These are phyloP conservation scores for Echeveria elegans DNA, from an alignment of 164 flowering plant species.

Conservation along the genomic window DNA sequence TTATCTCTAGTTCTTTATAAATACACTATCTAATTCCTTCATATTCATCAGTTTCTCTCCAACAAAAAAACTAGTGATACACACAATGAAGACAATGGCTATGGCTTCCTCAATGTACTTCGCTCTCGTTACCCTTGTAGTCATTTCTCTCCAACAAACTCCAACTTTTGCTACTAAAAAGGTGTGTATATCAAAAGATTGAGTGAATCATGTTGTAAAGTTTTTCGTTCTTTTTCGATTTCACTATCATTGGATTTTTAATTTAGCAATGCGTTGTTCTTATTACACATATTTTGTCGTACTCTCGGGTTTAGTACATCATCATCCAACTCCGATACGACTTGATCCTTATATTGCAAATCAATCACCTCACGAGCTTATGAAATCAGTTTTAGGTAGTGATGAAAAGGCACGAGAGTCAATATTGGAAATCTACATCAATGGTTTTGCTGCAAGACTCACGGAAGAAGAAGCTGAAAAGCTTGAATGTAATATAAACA, in stretches of 20 bases:
- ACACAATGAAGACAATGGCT: too few relatives aligned
- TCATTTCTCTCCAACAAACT: not conserved
- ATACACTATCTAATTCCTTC: too few relatives aligned
- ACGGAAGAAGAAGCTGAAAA: slow-evolving; percentile 39
- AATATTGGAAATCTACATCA: slow-evolving; percentile 42
- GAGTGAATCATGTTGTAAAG: not conserved
- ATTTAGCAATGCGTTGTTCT: not conserved
- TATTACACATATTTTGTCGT: not conserved
- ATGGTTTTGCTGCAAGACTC: slow-evolving; percentile 56
- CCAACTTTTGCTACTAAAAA: not conserved
- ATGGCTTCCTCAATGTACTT: not conserved
- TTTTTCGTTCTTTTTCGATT: not conserved
- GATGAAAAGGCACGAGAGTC: slow-evolving; percentile 39
- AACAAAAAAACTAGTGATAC: too few relatives aligned
- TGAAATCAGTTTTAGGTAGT: slow-evolving; percentile 13
- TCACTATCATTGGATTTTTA: not conserved
- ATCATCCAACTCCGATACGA: not conserved
- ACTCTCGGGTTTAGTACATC: not conserved
- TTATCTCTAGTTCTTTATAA: too few relatives aligned
- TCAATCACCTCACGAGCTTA: not conserved
- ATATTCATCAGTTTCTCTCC: slow-evolving; percentile 27
- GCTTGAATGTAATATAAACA: slow-evolving; percentile 30
- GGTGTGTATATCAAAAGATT: not conserved
- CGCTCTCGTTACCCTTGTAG: not conserved
- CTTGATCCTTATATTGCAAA: not conserved